A percentile compares a stretch with the other conserved stretches of the same genome.
phyloP scores from a whole-genome alignment of 768 basidiomycete species.

The Leccinum variicolor region DNA sequence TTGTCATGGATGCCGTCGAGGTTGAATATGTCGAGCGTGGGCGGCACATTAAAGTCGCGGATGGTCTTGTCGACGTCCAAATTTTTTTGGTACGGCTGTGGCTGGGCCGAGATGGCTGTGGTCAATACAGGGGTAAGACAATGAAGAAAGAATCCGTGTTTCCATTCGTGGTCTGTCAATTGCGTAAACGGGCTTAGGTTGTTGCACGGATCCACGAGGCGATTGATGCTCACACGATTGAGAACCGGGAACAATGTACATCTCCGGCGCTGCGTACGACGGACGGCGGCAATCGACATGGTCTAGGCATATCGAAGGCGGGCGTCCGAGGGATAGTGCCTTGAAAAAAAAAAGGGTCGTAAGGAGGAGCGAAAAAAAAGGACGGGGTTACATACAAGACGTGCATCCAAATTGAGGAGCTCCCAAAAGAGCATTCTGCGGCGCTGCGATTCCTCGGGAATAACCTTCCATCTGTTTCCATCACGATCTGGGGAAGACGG shows the following conservation, averaged over 20 bases:
- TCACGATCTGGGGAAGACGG: slow-evolving; percentile 55
- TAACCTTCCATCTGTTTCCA: slow-evolving; percentile 56
- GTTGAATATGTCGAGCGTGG: slow-evolving; percentile 44
- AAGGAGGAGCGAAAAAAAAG: slow-evolving; percentile 12
- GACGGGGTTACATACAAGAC: slow-evolving; percentile 51
- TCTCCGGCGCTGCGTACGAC: slow-evolving; percentile 28
- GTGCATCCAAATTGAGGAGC: slow-evolving; percentile 63
- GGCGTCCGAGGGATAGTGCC: slow-evolving; percentile 70
- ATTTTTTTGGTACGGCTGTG: slow-evolving; percentile 50
- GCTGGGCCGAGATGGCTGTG: slow-evolving; percentile 49
- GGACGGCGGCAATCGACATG: slow-evolving; percentile 61
- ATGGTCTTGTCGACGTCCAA: slow-evolving; percentile 51
- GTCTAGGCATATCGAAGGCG: slow-evolving; percentile 61
- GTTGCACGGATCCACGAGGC: neutral
- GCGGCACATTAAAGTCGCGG: slow-evolving; percentile 54
- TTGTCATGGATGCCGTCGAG: slow-evolving; percentile 35
- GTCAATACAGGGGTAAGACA: slow-evolving; percentile 65
- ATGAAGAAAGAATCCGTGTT: slow-evolving; percentile 58
- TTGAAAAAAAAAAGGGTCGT: slow-evolving; percentile 24
- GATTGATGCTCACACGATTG: slow-evolving; percentile 27
- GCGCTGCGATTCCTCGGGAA: slow-evolving; percentile 71
- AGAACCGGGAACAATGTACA: slow-evolving; percentile 27
- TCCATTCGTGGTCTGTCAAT: slow-evolving; percentile 64
- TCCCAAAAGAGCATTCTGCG: slow-evolving; percentile 74
- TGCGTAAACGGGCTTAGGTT: slow-evolving; percentile 11